Percentiles rank a stretch among this genome's conserved stretches.
Evolutionary conservation across 345 rosid genomes (phyloP).

Genomic region (Populus nigra): DNA sequence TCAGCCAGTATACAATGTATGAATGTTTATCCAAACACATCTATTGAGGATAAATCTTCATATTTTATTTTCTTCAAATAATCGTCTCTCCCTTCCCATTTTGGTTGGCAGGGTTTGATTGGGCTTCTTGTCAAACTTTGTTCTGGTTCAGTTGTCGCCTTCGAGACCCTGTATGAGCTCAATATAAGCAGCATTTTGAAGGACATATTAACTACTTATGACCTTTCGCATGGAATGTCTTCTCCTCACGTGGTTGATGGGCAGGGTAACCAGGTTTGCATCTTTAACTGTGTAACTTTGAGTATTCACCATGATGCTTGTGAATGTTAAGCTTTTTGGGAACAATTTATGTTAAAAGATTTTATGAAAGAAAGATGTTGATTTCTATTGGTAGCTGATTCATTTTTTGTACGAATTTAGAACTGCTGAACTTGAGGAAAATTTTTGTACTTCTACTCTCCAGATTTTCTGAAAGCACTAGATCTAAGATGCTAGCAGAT

Average conservation of each 20-base stretch:
- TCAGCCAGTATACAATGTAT: constrained; percentile 72
- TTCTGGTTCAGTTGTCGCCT: constrained; percentile 70
- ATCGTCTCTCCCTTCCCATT: constrained; percentile 13
- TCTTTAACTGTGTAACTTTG: constrained; percentile 11
- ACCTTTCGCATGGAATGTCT: constrained; percentile 66
- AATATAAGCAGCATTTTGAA: constrained; percentile 68
- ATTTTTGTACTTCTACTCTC: not conserved
- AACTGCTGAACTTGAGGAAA: not conserved
- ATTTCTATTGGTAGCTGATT: not conserved
- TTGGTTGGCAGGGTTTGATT: constrained; percentile 70
- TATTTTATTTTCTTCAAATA: constrained; percentile 9
- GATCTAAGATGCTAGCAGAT: not conserved
- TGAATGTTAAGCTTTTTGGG: not conserved
- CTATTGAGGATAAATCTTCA: not conserved
- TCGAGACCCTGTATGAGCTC: constrained; percentile 71
- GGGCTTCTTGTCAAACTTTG: constrained; percentile 78
- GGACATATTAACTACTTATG: constrained; percentile 67
- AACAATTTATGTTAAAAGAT: not conserved
- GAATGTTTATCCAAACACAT: constrained; percentile 19
- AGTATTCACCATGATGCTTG: not conserved
- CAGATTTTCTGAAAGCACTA: not conserved
- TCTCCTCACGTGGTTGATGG: constrained; percentile 56
- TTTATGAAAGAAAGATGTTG: not conserved
- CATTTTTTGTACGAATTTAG: not conserved
- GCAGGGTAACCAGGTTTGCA: constrained; percentile 68